These are phyloP conservation scores for Babesia sp. DNA, from an alignment of 169 alveolate species.

Conservation along the genomic window DNA sequence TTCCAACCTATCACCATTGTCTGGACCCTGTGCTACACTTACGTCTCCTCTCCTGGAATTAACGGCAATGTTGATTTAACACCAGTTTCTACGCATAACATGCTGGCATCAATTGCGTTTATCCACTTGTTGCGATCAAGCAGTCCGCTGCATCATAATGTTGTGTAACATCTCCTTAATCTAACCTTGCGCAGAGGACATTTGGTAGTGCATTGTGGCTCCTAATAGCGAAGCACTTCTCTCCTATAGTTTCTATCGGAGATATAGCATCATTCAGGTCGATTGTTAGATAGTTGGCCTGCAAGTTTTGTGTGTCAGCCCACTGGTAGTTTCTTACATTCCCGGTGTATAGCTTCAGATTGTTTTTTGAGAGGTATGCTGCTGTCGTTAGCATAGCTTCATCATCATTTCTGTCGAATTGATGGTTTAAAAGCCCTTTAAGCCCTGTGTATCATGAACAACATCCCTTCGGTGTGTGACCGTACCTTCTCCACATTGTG, in stretches of 20 bases:
- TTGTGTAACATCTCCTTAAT: too few relatives aligned
- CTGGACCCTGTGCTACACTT: background rate
- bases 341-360: conserved; percentile 60
- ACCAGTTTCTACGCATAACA: conserved; percentile 50
- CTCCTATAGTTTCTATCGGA: conserved; percentile 74
- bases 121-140: conserved; percentile 64
- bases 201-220: conserved; percentile 46
- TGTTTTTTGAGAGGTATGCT: conserved; percentile 48
- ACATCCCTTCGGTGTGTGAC: conserved; percentile 32
- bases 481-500: conserved; percentile 36
- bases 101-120: conserved; percentile 59
- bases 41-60: conserved; percentile 60
- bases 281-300: conserved; percentile 64
- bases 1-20: conserved; percentile 33
- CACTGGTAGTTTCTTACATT: conserved; percentile 12
- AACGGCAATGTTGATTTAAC: conserved; percentile 51
- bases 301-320: background rate
- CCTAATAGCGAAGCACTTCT: conserved; percentile 74
- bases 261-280: conserved; percentile 64
- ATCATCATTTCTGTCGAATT: conserved; percentile 53
- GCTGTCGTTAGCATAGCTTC: conserved; percentile 61
- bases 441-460: conserved; percentile 29
- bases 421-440: conserved; percentile 49
- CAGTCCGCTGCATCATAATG: conserved; percentile 26
- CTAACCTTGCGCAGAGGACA: conserved; percentile 58